Evolutionary conservation across 371 early-diverging fungal genomes (phyloP).

Genomic region (Globomyces sp.): DNA sequence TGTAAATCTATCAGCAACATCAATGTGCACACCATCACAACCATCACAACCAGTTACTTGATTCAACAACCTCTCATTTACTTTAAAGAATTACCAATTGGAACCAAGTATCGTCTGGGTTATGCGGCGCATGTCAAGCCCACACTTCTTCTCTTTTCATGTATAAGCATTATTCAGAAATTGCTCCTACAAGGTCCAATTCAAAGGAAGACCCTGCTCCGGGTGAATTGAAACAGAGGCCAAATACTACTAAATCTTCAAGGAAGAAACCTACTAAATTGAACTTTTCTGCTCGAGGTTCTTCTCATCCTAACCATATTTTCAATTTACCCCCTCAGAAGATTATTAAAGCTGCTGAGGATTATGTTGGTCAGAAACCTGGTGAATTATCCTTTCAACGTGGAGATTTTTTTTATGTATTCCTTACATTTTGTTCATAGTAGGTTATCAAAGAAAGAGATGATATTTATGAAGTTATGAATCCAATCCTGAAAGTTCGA

Average conservation of each 20-base stretch:
- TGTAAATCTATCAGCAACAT: too few species aligned
- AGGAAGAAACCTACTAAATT: conserved; percentile 3
- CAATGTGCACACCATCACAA: too few species aligned
- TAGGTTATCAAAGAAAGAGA: conserved; percentile 66
- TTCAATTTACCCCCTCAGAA: conserved; percentile 67
- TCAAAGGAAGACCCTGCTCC: neutral
- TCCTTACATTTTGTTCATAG: conserved; percentile 1
- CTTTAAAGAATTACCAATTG: too few species aligned
- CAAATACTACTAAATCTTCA: neutral
- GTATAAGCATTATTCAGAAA: neutral
- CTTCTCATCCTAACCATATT: conserved; percentile 28
- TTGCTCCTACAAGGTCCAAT: neutral
- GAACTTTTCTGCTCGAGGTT: conserved; percentile 23
- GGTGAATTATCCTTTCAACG: conserved; percentile 75
- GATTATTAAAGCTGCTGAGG: conserved; percentile 77
- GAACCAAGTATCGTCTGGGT: too few species aligned
- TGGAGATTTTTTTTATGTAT: conserved; percentile 91
- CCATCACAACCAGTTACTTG: too few species aligned
- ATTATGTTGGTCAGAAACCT: conserved; percentile 63
- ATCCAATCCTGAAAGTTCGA: conserved; percentile 72
- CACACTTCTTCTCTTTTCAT: neutral
- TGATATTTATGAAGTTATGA: conserved; percentile 84
- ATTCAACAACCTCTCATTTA: too few species aligned
- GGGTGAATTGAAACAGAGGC: neutral
- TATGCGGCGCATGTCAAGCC: too few species aligned